Conservation (phyloP, 1,284 basidiomycete genomes). For the Trichosporon ovoides region DNA sequence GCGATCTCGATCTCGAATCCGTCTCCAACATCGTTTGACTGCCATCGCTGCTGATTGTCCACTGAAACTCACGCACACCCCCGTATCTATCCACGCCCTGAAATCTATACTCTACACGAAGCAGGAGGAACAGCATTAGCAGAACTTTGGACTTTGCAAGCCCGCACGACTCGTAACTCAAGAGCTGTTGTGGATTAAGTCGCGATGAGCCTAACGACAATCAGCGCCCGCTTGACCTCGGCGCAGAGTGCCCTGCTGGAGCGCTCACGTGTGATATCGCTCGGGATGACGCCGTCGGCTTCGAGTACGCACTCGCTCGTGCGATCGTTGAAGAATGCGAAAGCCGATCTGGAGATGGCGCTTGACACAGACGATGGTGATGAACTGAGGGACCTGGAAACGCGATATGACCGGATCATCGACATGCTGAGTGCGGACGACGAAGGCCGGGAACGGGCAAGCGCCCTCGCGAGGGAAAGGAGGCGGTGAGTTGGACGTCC, state of each 20-base stretch:
- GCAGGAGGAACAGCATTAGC: no score
- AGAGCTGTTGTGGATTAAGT: neutral
- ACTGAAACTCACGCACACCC: no score
- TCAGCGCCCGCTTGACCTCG: conserved; percentile 41
- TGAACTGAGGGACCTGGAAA: conserved; percentile 26
- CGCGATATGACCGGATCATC: conserved; percentile 41
- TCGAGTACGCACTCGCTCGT: conserved; percentile 39
- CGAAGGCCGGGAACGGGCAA: conserved; percentile 38
- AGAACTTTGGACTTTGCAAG: no score
- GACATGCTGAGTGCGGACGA: conserved; percentile 44
- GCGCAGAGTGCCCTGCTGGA: conserved; percentile 45
- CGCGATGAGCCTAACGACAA: conserved; percentile 11
- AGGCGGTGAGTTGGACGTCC: conserved; percentile 23
- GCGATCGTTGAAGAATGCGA: conserved; percentile 35
- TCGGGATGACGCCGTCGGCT: conserved; percentile 41
- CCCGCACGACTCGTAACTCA: no score
- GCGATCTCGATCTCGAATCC: neutral
- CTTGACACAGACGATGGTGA: conserved; percentile 22
- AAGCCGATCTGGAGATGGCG: conserved; percentile 32
- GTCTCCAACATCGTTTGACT: neutral
- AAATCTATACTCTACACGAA: no score
- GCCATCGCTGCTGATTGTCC: no score
- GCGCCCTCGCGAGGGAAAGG: conserved; percentile 25
- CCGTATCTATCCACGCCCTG: no score
- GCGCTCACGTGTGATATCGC: conserved; percentile 42